Percentiles rank a stretch among this genome's conserved stretches.
Evolutionary conservation across 148 eudicot genomes (phyloP).

Genomic region (Nyssa sinensis): DNA sequence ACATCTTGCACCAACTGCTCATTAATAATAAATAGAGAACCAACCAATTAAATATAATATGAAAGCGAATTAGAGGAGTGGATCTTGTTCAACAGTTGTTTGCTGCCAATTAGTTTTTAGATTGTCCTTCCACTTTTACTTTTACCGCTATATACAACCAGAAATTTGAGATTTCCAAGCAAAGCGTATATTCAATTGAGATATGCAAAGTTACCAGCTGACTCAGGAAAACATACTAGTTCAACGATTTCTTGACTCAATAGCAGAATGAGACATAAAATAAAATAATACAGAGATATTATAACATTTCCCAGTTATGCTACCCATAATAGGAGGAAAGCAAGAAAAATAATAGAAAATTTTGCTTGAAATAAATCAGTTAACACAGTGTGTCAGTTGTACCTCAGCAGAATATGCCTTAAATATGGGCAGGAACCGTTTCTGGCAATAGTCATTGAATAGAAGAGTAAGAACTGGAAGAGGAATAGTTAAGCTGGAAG

Average conservation of each 20-base stretch:
- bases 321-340: background rate
- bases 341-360: background rate
- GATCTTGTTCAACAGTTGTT: background rate
- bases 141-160: background rate
- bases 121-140: background rate
- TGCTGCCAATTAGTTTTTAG: background rate
- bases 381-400: slow-evolving; percentile 11
- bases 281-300: background rate
- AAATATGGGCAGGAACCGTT: slow-evolving; percentile 74
- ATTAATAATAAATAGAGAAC: too few relatives aligned
- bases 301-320: background rate
- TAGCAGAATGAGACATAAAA: too few relatives aligned
- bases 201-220: background rate
- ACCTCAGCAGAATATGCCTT: slow-evolving; percentile 83
- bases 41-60: background rate
- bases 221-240: background rate
- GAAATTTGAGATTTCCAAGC: background rate
- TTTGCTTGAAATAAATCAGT: background rate
- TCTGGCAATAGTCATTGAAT: slow-evolving; percentile 77
- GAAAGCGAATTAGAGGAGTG: background rate
- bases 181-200: too few relatives aligned
- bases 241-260: too few relatives aligned
- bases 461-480: slow-evolving; percentile 80
- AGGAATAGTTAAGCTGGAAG: slow-evolving; percentile 63
- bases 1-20: too few relatives aligned